phyloP scores from a whole-genome alignment of 2,329 filamentous ascomycete genomes.

The Xylariaceae sp. region DNA sequence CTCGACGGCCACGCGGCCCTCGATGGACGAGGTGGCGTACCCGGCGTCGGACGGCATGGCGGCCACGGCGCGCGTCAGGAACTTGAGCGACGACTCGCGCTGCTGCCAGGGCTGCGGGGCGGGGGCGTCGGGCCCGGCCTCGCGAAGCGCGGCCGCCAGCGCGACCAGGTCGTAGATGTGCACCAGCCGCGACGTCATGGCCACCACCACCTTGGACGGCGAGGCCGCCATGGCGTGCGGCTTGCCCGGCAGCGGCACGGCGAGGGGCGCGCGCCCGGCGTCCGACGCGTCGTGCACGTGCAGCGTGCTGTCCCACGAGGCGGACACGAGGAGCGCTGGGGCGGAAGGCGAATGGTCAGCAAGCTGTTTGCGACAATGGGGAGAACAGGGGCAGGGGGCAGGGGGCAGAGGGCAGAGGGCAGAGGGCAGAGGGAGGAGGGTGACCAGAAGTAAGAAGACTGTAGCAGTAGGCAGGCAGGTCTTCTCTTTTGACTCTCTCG shows the following conservation, averaged over 20 bases:
- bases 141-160: constrained; percentile 49
- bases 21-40: constrained; percentile 87
- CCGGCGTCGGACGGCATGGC: constrained; percentile 97
- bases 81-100: constrained; percentile 89
- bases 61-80: constrained; percentile 85
- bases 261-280: constrained; percentile 47
- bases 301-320: constrained; percentile 88
- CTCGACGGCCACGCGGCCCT: constrained; percentile 91
- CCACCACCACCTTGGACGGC: constrained; percentile 77
- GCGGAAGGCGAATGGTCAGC: constrained; percentile 3
- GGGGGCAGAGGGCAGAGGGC: no score
- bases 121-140: constrained; percentile 39
- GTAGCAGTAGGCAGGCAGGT: no score
- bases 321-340: constrained; percentile 69
- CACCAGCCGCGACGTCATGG: constrained; percentile 89
- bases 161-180: constrained; percentile 85
- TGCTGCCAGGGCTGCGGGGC: constrained; percentile 70
- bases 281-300: constrained; percentile 67
- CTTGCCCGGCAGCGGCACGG: constrained; percentile 70
- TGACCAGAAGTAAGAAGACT: not conserved
- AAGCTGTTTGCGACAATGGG: not conserved
- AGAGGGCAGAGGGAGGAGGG: no score
- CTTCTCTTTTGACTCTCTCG: no score
- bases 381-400: no score
- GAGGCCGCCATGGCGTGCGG: constrained; percentile 79